Base-by-base conservation (phyloP, 1,139 yeast species). In the Diutina mesorugosa region DNA sequence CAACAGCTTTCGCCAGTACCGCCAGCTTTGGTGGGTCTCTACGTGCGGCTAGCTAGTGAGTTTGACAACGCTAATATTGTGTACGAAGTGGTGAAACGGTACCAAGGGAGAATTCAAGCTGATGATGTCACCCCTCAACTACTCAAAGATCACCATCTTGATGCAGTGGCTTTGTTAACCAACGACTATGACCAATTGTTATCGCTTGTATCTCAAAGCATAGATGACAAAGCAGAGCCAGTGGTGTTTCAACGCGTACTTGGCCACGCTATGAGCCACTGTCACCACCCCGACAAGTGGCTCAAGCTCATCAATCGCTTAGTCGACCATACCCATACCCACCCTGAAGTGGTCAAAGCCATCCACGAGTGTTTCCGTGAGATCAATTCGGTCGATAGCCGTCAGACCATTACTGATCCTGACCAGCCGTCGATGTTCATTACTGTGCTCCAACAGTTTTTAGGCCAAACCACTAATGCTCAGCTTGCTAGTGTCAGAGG, bases 401-500 rank as follows among this genome's bases (percentile, higher is more conserved):
- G 41, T 1, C 41, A 35, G 5, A 35, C 41, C 41, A 35, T 35
- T 14, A 35, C 41, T 10, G 41, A 35, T 4, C 41, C 41, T n/a
- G 41, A 35, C 41, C 48, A 26, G 21, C 48, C 48, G n/a, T 35
- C 8, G 9, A 45, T 46, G 29, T 59, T 61, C 55, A 55, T 56
- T 8, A 54, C 52, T 1, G 59, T 61, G 32, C 56, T 61, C 14
- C 58, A 58, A 21, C 56, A 55, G n/a, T 57, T 61, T 5, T 57
- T 61, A 58, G 61, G 58, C 9, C 54, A 59, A 30, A 84, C 54
- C 72, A 69, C 45, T 60, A 69, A n/a, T 5, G 80, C 87, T 0
- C 74, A 78, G 0, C 63, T 84, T 30, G 78, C 83, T 0, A 84
- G 84, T 61, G 79, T 87, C n/a, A 71, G 86, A 46, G 75, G 76